A percentile compares a stretch with the other conserved stretches of the same genome.
Conservation (phyloP, 805 yeast genomes). For the Candida nitratophila region DNA sequence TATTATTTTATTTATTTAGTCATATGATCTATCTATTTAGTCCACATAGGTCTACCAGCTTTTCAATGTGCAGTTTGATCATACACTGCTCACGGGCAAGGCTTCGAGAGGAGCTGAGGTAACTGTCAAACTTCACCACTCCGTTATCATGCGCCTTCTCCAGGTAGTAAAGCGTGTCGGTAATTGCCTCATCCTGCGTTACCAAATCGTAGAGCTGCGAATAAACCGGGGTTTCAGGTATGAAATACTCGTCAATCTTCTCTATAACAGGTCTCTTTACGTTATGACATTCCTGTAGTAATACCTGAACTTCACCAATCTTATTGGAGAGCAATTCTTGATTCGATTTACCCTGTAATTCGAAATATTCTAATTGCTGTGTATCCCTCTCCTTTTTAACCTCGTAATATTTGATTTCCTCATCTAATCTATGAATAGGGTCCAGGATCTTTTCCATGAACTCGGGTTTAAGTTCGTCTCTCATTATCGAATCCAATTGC, state of each 20-base stretch:
- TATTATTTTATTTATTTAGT: background rate
- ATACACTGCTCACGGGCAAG: conserved; percentile 61
- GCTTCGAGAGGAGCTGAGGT: conserved; percentile 38
- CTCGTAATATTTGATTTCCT: conserved; percentile 12
- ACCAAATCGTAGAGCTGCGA: conserved; percentile 59
- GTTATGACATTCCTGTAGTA: conserved; percentile 6
- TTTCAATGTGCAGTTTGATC: conserved; percentile 38
- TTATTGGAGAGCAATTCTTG: conserved; percentile 13
- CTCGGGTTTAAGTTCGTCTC: conserved; percentile 5
- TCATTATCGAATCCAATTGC: background rate
- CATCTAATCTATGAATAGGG: conserved; percentile 8
- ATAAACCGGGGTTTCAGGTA: conserved; percentile 45
- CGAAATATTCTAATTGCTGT: conserved; percentile 9
- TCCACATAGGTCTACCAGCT: conserved; percentile 19
- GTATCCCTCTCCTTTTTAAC: conserved; percentile 12
- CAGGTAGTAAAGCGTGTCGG: conserved; percentile 56
- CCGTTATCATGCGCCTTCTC: conserved; percentile 49
- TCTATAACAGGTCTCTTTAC: background rate
- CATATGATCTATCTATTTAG: background rate
- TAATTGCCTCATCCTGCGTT: conserved; percentile 63
- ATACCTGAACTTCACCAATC: conserved; percentile 3
- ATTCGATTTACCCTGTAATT: conserved; percentile 16
- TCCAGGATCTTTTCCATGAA: conserved; percentile 5
- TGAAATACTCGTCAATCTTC: conserved; percentile 36
- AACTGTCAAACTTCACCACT: conserved; percentile 32